Evolutionary conservation across 2,329 filamentous ascomycete species (phyloP), one percentile per base, ranked within the genome.

Genomic region (Endoconidiophora polonica): DNA sequence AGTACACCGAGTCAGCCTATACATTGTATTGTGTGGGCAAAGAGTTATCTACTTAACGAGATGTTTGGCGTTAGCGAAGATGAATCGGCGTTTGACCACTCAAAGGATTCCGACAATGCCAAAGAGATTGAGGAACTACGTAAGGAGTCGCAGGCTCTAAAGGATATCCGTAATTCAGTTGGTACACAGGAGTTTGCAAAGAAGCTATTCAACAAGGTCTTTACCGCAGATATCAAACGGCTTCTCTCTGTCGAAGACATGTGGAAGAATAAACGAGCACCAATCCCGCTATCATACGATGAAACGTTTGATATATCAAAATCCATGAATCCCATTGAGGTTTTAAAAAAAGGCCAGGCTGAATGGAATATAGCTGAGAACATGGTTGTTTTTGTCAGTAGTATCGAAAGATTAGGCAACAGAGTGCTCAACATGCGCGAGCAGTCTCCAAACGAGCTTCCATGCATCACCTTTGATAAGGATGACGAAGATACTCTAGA

Each of bases 11-110:
- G 84, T 56, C 90, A 96, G 59, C 86, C 90, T 0, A 96, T 98
- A 41, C 91, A 98, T 66, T 96, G 91, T 67, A 98, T 98, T 54
- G 90, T 98, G 2, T 98, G 91, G 91, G 90, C 77, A 18, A 98
- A 96, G 67, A 94, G 87, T 62, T 98, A 96, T 63, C 73, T 98
- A 6, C 76, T 98, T 54, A 91, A 86, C 65, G 91, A 98, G 63
- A 79, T 98, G 5, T 98, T 95, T 58, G 91, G 91, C 16, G 77
- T 79, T 2, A 93, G 86, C 58, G 90, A 96, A 63, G 86, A 95
- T 54, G 83, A 90, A 55, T 74, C 83, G 1, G 74, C 79, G 1
- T 76, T 96, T 54, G 88, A 95, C 59, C 77, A 84, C 56, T 81
- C 83, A 1, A 76, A 82, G 57, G 82, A 93, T 60, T 72, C 77